These are phyloP conservation scores for Pulicaria dysenterica DNA, from an alignment of 129 eudicot species.

Conservation along the genomic window DNA sequence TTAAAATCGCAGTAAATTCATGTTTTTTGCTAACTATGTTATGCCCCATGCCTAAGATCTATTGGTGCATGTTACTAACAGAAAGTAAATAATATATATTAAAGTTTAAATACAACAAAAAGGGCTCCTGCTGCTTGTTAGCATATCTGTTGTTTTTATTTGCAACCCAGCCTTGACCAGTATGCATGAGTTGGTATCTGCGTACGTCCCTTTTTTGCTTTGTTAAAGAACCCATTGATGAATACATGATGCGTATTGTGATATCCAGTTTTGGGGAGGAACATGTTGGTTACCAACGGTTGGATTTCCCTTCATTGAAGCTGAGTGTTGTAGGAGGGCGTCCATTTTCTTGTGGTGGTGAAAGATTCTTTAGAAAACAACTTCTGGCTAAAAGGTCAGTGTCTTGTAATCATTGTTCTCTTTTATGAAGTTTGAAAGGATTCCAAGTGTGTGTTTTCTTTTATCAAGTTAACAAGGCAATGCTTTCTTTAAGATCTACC, in stretches of 20 bases:
- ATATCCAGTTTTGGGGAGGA: conserved; percentile 75
- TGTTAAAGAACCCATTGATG: conserved; percentile 18
- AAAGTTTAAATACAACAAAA: conserved; percentile 9
- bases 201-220: neutral
- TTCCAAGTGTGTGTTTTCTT: too few relatives aligned
- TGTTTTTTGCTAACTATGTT: too few relatives aligned
- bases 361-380: conserved; percentile 53
- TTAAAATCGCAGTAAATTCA: too few relatives aligned
- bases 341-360: conserved; percentile 89
- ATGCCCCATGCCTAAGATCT: too few relatives aligned
- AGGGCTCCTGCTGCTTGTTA: neutral
- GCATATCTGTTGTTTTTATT: conserved; percentile 15
- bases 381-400: conserved; percentile 76
- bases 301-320: conserved; percentile 70
- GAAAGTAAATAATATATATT: too few relatives aligned
- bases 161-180: conserved; percentile 18
- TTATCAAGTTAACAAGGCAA: too few relatives aligned
- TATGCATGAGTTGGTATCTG: conserved; percentile 12
- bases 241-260: conserved; percentile 21
- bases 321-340: conserved; percentile 89
- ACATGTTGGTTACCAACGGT: conserved; percentile 82
- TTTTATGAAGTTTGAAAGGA: neutral
- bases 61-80: too few relatives aligned
- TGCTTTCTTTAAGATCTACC: too few relatives aligned
- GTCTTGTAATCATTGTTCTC: neutral